Evolutionary conservation across 352 stramenopile genomes (phyloP), one percentile per base, ranked within the genome.

Genomic region (Nannochloropsis limnetica): DNA sequence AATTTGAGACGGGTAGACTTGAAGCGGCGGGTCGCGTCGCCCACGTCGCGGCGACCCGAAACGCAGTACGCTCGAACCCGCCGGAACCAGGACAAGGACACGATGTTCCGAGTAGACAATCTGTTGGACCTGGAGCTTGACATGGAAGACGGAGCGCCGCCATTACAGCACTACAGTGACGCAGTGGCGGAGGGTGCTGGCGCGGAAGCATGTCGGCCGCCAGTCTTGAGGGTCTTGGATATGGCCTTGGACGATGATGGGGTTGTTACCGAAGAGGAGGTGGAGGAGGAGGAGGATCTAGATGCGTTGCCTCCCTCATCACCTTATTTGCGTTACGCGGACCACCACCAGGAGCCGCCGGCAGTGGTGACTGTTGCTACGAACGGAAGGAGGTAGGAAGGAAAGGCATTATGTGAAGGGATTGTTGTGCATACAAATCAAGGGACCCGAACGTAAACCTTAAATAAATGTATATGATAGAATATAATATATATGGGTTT

Each of bases 51-150:
- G 11, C 89, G 93, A 43, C 93, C 95, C 37, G 94, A 97, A 84
- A 97, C 92, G 32, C 93, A 97, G 61, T 97, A 95, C 83, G 89
- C 92, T 4, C 89, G 91, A 74, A 88, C 93, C 79, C 88, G 92
- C 5, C 91, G 94, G 49, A 89, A 93, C 22, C 92, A 95, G 28
- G 92, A 94, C 22, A 84, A 88, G 11, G 96, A 97, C 84, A 85
- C 91, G 31, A 88, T 93, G 9, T 97, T 93, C 90, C 89, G 90
- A 23, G 88, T 85, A n/a, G 92, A 97, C 68, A 94, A 97, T 79
- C 90, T 97, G 8, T 88, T 95, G 44, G 88, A 92, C 45, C 85
- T 96, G 5, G 93, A 97, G 28, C 89, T 97, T 85, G 92, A 95
- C 28, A 93, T 95, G 88, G 89, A 91, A 4, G 89, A 93, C 25